These are phyloP conservation scores for Exophiala calicioides DNA, from an alignment of 2,329 filamentous ascomycete species.

Conservation along the genomic window DNA sequence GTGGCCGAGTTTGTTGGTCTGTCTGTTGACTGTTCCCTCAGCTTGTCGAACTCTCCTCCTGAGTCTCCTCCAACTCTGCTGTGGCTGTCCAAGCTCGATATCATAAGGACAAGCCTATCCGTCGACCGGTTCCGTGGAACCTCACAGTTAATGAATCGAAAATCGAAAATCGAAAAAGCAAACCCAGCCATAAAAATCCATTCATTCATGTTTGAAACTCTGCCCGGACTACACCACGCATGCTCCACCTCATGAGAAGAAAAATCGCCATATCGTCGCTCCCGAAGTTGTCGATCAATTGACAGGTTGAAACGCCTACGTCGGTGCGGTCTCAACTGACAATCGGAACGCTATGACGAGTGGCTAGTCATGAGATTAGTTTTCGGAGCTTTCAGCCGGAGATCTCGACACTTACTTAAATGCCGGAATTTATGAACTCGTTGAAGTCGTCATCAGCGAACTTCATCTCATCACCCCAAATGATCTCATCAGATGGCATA, in stretches of 20 bases:
- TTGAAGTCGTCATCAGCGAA: not conserved
- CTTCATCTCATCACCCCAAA: constrained; percentile 1
- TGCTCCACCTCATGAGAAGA: constrained; percentile 16
- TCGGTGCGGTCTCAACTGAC: too few relatives aligned
- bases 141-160: too few relatives aligned
- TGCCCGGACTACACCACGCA: constrained; percentile 30
- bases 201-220: constrained; percentile 22
- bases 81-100: too few relatives aligned
- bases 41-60: too few relatives aligned
- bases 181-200: too few relatives aligned
- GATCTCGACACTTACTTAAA: constrained; percentile 1
- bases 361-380: not conserved
- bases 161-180: too few relatives aligned
- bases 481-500: constrained; percentile 5
- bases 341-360: not conserved
- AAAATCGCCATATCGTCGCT: constrained; percentile 5
- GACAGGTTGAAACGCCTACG: not conserved
- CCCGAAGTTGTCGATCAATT: not conserved
- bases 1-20: too few relatives aligned
- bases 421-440: not conserved
- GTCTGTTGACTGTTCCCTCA: too few relatives aligned
- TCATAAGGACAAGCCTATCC: too few relatives aligned
- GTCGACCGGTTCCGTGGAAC: too few relatives aligned
- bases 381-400: not conserved
- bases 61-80: too few relatives aligned